These are phyloP conservation scores for Jackrogersella minutella DNA, from an alignment of 495 filamentous ascomycete species.

Conservation along the genomic window DNA sequence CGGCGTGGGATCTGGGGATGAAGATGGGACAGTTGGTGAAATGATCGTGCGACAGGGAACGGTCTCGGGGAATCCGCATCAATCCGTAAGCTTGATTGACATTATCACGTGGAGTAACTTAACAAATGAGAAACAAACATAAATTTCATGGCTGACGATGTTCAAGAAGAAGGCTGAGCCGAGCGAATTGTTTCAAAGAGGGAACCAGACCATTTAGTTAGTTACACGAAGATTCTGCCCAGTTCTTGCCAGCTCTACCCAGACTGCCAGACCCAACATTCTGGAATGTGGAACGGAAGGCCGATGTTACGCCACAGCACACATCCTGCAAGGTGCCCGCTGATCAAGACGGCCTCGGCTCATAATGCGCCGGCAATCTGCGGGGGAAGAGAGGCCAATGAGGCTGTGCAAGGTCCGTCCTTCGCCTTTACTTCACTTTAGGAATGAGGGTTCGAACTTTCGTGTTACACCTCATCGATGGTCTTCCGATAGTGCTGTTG, in stretches of 20 bases:
- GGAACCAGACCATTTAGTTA: too few species aligned
- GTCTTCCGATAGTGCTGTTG: background rate
- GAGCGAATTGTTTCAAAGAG: background rate
- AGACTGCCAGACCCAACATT: slow-evolving; percentile 19
- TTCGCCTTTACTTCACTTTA: slow-evolving; percentile 22
- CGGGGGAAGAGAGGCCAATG: slow-evolving; percentile 26
- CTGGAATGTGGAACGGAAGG: slow-evolving; percentile 26
- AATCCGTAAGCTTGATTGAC: too few species aligned
- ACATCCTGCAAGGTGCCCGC: too few species aligned
- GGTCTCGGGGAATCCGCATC: slow-evolving; percentile 2
- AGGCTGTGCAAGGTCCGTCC: slow-evolving; percentile 29
- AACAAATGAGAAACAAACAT: background rate
- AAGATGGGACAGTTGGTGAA: background rate
- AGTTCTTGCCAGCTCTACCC: too few species aligned
- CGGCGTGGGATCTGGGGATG: background rate
- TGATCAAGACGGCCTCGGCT: slow-evolving; percentile 19
- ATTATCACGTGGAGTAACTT: too few species aligned
- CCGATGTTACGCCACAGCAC: slow-evolving; percentile 8
- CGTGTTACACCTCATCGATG: background rate
- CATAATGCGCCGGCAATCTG: background rate
- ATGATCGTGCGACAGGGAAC: background rate
- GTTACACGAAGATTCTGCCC: background rate
- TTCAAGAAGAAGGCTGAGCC: background rate
- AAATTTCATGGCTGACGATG: background rate
- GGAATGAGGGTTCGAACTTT: background rate